Percentiles rank a stretch among this genome's conserved stretches.
Conservation (phyloP, 169 alveolate species). For the Plasmodium ovale region DNA sequence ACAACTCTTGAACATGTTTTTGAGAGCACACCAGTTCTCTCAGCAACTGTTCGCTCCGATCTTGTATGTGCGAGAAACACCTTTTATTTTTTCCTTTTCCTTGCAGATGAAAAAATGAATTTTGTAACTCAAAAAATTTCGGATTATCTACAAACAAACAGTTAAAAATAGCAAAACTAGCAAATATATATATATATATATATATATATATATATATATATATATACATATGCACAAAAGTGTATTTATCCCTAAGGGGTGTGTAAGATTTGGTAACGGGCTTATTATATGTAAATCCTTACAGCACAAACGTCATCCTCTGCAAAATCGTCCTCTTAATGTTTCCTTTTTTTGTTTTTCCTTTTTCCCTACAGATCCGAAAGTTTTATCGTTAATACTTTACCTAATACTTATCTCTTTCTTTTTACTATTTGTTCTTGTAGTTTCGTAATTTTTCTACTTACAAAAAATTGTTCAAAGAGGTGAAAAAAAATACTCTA, state of each 20-base stretch:
- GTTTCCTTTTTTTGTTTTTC: slow-evolving; percentile 1
- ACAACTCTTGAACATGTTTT: neutral
- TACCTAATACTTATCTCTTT: slow-evolving; percentile 28
- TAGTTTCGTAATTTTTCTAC: slow-evolving; percentile 9
- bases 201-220: too few relatives aligned
- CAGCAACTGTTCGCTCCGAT: too few relatives aligned
- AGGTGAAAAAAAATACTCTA: neutral
- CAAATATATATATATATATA: neutral
- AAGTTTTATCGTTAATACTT: slow-evolving; percentile 35
- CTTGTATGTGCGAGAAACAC: too few relatives aligned
- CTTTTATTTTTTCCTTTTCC: slow-evolving; percentile 5
- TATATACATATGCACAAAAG: too few relatives aligned
- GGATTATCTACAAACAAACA: slow-evolving; percentile 76
- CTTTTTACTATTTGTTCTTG: slow-evolving; percentile 39
- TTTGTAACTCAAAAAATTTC: slow-evolving; percentile 78
- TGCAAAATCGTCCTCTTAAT: too few relatives aligned
- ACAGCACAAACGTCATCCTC: too few relatives aligned
- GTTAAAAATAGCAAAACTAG: slow-evolving; percentile 37
- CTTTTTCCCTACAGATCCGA: slow-evolving; percentile 30
- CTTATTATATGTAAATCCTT: too few relatives aligned
- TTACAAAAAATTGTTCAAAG: neutral
- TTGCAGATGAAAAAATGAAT: slow-evolving; percentile 81
- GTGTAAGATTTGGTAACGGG: too few relatives aligned
- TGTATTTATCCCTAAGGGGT: too few relatives aligned
- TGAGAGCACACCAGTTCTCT: too few relatives aligned